Evolutionary conservation across 2,329 filamentous ascomycete genomes (phyloP).

Genomic region (Eutypa lata): DNA sequence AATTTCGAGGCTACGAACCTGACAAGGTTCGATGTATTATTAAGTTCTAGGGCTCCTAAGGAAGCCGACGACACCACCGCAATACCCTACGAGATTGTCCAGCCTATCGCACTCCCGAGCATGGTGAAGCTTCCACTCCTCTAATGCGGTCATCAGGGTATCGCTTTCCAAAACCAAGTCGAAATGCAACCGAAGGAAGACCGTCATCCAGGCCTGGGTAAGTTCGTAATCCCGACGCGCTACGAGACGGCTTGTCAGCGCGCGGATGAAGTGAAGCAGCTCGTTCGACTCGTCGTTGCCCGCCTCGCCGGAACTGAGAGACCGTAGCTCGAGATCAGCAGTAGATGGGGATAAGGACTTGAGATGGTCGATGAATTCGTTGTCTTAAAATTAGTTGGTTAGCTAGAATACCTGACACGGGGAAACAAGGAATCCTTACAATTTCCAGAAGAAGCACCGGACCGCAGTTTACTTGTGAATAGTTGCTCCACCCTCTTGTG

Average conservation of each 20-base stretch:
- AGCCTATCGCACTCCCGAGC: slow-evolving; percentile 69
- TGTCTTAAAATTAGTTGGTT: slow-evolving; percentile 39
- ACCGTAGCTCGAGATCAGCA: slow-evolving; percentile 87
- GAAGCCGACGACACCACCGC: slow-evolving; percentile 80
- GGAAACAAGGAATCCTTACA: slow-evolving; percentile 46
- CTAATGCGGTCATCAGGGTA: slow-evolving; percentile 56
- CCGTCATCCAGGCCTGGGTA: slow-evolving; percentile 95
- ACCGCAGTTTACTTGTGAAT: slow-evolving; percentile 56
- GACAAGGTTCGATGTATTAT: neutral
- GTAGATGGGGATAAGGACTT: slow-evolving; percentile 79
- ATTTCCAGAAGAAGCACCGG: slow-evolving; percentile 51
- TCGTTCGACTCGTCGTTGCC: slow-evolving; percentile 57
- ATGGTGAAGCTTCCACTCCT: slow-evolving; percentile 70
- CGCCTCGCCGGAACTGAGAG: slow-evolving; percentile 50
- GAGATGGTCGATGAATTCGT: slow-evolving; percentile 71
- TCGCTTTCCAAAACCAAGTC: slow-evolving; percentile 51
- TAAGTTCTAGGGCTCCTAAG: slow-evolving; percentile 61
- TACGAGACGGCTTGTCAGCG: slow-evolving; percentile 68
- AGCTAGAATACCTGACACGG: slow-evolving; percentile 2
- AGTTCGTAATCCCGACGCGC: slow-evolving; percentile 84
- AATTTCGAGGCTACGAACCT: neutral
- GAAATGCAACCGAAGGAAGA: slow-evolving; percentile 80
- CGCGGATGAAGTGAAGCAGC: slow-evolving; percentile 74
- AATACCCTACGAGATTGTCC: slow-evolving; percentile 78
- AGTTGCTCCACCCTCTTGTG: slow-evolving; percentile 53